phyloP scores from a whole-genome alignment of 2,329 filamentous ascomycete species.

The Purpureocillium lavendulum region DNA sequence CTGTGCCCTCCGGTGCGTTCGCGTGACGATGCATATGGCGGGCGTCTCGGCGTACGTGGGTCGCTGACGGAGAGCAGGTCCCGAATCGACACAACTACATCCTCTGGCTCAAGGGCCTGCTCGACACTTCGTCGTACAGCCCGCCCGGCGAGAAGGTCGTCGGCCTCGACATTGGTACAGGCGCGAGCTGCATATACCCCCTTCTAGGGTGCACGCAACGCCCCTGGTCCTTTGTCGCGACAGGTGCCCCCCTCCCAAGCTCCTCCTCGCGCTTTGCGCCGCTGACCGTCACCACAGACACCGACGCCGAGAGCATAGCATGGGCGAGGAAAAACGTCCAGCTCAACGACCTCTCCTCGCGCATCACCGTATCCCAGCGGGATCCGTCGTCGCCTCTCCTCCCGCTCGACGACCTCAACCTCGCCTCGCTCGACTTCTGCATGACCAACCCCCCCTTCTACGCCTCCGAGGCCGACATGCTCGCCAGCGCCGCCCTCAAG shows the following conservation, averaged over 20 bases:
- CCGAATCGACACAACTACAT: conserved; percentile 78
- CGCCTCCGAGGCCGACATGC: conserved; percentile 60
- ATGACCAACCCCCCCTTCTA: conserved; percentile 98
- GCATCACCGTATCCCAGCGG: conserved; percentile 57
- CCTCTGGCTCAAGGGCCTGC: conserved; percentile 73
- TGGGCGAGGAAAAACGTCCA: conserved; percentile 61
- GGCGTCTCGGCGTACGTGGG: not conserved
- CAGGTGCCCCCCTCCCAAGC: conserved; percentile 27
- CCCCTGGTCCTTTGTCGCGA: conserved; percentile 67
- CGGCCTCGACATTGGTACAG: conserved; percentile 83
- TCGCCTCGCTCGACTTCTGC: conserved; percentile 61
- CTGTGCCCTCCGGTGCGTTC: conserved; percentile 77
- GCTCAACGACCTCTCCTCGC: conserved; percentile 53
- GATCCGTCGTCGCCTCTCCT: conserved; percentile 47
- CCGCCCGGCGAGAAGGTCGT: conserved; percentile 39
- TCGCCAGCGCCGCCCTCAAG: conserved; percentile 57
- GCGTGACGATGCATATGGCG: not conserved
- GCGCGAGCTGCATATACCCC: conserved; percentile 86
- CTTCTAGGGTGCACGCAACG: conserved; percentile 66
- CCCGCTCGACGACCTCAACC: conserved; percentile 45
- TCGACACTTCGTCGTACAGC: conserved; percentile 61
- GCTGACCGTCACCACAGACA: conserved; percentile 40
- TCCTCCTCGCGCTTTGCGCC: too few species aligned
- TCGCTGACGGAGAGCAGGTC: conserved; percentile 27
- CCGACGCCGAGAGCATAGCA: conserved; percentile 61